Conservation (phyloP, 345 rosid genomes). For the Adansonia digitata region DNA sequence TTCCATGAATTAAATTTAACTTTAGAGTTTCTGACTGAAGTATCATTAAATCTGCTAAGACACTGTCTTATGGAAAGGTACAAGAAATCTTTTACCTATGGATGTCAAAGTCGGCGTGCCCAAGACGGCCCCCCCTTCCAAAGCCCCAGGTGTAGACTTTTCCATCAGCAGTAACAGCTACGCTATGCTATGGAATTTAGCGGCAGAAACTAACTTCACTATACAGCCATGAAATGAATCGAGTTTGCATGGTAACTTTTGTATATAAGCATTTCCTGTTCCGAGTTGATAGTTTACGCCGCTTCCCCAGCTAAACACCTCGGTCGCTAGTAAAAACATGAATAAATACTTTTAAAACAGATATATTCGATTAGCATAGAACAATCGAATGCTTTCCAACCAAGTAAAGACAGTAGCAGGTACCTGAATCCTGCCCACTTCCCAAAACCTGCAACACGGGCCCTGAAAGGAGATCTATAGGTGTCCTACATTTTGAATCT, state of each 20-base stretch:
- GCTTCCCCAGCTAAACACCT: constrained; percentile 96
- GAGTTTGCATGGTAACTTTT: constrained; percentile 86
- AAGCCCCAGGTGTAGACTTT: constrained; percentile 95
- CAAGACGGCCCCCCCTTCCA: constrained; percentile 98
- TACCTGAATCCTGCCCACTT: constrained; percentile 49
- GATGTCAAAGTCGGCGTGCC: constrained; percentile 98
- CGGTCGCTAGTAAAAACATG: constrained; percentile 55
- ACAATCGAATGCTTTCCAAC: constrained; percentile 14
- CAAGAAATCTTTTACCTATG: constrained; percentile 56
- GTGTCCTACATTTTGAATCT: constrained; percentile 71
- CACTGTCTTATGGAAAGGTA: background rate
- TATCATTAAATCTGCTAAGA: background rate
- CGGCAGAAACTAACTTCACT: constrained; percentile 77
- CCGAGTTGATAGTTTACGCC: constrained; percentile 98
- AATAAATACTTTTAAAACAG: constrained; percentile 4
- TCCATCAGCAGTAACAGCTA: constrained; percentile 70
- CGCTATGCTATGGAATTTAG: constrained; percentile 96
- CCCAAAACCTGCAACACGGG: constrained; percentile 67
- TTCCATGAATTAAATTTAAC: background rate
- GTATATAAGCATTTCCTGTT: constrained; percentile 84
- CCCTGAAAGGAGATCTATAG: constrained; percentile 86
- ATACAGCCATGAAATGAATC: constrained; percentile 73
- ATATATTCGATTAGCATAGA: background rate
- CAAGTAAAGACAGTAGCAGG: constrained; percentile 16
- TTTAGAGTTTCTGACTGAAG: background rate